Evolutionary conservation across 257 asterid genomes (phyloP).

Genomic region (Forsythia suspensa): DNA sequence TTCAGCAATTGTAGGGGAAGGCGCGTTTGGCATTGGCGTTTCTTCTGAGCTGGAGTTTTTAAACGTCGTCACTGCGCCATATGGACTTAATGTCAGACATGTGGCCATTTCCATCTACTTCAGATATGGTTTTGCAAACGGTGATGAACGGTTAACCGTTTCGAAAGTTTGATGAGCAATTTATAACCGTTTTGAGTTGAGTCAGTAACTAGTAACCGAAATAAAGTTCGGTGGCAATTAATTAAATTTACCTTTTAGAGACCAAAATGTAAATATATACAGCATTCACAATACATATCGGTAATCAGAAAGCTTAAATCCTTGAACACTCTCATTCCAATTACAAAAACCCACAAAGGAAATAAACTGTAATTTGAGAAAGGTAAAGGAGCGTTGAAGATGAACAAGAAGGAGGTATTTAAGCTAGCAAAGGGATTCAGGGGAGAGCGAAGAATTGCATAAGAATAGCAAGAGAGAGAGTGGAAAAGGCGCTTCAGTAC

Average conservation of each 20-base stretch:
- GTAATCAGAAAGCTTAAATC: neutral
- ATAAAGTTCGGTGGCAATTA: no score
- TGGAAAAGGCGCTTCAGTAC: constrained; percentile 73
- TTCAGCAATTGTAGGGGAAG: no score
- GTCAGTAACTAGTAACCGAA: no score
- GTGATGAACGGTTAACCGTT: no score
- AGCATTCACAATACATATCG: neutral
- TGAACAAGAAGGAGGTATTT: constrained; percentile 80
- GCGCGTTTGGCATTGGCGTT: no score
- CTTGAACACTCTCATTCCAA: neutral
- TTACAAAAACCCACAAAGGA: neutral
- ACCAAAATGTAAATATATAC: constrained; percentile 3
- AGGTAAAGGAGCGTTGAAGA: constrained; percentile 14
- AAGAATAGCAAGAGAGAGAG: constrained; percentile 75
- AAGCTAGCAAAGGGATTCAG: constrained; percentile 81
- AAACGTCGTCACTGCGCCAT: no score
- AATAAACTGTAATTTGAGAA: neutral
- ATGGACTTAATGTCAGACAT: no score
- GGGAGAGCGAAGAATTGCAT: constrained; percentile 80
- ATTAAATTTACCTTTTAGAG: neutral
- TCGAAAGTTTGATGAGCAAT: no score
- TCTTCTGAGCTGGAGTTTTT: no score
- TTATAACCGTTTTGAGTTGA: no score
- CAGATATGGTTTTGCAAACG: no score
- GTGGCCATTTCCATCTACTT: no score